Conservation (phyloP, 2,329 filamentous ascomycete species). For the Colletotrichum viniferum region DNA sequence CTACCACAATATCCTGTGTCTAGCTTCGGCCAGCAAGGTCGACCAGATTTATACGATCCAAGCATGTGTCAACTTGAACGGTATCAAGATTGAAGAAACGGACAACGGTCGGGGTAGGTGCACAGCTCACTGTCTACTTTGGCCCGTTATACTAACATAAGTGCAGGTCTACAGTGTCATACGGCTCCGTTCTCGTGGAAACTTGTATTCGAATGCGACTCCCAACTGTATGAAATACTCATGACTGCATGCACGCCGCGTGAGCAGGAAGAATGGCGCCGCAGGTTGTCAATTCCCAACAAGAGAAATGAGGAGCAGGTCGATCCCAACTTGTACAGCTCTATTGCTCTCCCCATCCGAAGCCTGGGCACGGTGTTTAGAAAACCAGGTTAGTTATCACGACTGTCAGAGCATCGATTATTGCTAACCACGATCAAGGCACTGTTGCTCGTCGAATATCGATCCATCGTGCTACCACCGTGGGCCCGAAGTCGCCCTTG, state of each 20-base stretch:
- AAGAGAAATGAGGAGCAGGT: slow-evolving; percentile 52
- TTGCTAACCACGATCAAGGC: slow-evolving; percentile 40
- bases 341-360: slow-evolving; percentile 72
- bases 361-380: slow-evolving; percentile 78
- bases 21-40: slow-evolving; percentile 71
- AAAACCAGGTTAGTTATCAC: slow-evolving; percentile 59
- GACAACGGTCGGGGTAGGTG: slow-evolving; percentile 75
- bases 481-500: slow-evolving; percentile 69
- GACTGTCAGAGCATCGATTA: not conserved
- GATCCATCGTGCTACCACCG: slow-evolving; percentile 77
- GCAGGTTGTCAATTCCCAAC: slow-evolving; percentile 60
- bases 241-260: slow-evolving; percentile 82
- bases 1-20: slow-evolving; percentile 80
- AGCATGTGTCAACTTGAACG: slow-evolving; percentile 73
- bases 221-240: slow-evolving; percentile 82
- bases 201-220: slow-evolving; percentile 77
- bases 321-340: slow-evolving; percentile 60
- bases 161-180: slow-evolving; percentile 83
- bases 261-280: slow-evolving; percentile 83
- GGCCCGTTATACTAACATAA: slow-evolving; percentile 21
- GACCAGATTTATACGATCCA: slow-evolving; percentile 74
- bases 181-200: slow-evolving; percentile 93
- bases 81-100: slow-evolving; percentile 70
- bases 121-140: not conserved
- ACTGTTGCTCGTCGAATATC: slow-evolving; percentile 72